Percentiles rank a stretch among this genome's conserved stretches.
Evolutionary conservation across 2,329 filamentous ascomycete species (phyloP).

Genomic region (Aureobasidium sp.): DNA sequence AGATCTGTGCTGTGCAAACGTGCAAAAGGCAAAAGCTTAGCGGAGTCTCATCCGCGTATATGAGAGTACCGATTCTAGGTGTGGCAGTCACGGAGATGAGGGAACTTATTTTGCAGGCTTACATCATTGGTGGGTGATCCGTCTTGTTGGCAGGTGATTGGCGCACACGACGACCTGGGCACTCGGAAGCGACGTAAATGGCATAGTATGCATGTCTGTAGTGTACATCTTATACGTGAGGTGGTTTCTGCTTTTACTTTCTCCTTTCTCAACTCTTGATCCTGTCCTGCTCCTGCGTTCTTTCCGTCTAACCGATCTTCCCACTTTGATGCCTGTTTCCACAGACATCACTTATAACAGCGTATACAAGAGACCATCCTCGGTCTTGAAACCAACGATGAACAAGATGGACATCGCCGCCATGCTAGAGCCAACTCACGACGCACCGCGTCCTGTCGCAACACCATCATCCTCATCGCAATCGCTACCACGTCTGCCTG

Average conservation of each 20-base stretch:
- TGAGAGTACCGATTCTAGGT: neutral
- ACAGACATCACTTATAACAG: neutral
- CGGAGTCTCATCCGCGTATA: neutral
- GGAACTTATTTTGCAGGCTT: neutral
- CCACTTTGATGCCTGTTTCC: neutral
- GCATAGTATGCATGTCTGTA: neutral
- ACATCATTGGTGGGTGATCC: neutral
- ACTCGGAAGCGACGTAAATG: neutral
- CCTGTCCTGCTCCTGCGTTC: neutral
- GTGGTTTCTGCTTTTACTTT: neutral
- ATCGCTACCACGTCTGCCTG: neutral
- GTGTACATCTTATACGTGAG: neutral
- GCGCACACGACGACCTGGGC: neutral
- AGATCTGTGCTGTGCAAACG: neutral
- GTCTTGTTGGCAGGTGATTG: neutral
- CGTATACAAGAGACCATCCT: neutral
- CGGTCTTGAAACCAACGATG: neutral
- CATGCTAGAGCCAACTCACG: neutral
- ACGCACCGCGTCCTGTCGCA: neutral
- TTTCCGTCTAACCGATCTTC: neutral
- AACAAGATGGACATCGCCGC: conserved; percentile 4
- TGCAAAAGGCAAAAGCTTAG: neutral
- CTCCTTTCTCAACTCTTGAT: neutral
- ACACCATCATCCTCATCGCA: neutral
- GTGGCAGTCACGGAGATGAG: neutral